These are phyloP conservation scores for Sclerotinia minor DNA, from an alignment of 2,329 filamentous ascomycete genomes.

Conservation along the genomic window DNA sequence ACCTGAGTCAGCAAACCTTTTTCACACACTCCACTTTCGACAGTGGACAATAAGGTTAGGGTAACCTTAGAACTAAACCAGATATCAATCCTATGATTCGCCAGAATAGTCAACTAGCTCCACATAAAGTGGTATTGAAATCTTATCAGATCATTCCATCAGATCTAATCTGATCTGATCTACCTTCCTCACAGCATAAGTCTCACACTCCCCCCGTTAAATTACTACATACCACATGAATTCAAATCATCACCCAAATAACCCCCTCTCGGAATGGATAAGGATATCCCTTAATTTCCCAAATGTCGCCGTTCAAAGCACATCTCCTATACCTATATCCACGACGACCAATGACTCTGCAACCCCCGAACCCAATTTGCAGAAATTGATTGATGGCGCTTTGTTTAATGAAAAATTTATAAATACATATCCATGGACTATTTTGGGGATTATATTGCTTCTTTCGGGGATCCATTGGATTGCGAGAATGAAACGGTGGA, in stretches of 20 bases:
- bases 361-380: background rate
- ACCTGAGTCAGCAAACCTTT: background rate
- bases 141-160: constrained; percentile 17
- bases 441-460: background rate
- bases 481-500: constrained; percentile 31
- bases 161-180: constrained; percentile 23
- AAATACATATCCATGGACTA: constrained; percentile 12
- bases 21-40: background rate
- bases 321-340: background rate
- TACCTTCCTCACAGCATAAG: background rate
- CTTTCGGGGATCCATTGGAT: constrained; percentile 35
- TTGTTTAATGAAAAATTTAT: constrained; percentile 15
- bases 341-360: background rate
- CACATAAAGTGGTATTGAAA: too few species aligned
- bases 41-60: too few species aligned
- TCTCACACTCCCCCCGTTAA: background rate
- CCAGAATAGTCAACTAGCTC: background rate
- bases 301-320: background rate
- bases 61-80: background rate
- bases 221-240: constrained; percentile 9
- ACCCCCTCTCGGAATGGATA: constrained; percentile 14
- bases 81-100: background rate
- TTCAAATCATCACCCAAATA: background rate
- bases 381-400: constrained; percentile 20
- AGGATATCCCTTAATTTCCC: constrained; percentile 2